Conservation (phyloP, 2,329 filamentous ascomycete genomes). For the Verticillium dahliae region DNA sequence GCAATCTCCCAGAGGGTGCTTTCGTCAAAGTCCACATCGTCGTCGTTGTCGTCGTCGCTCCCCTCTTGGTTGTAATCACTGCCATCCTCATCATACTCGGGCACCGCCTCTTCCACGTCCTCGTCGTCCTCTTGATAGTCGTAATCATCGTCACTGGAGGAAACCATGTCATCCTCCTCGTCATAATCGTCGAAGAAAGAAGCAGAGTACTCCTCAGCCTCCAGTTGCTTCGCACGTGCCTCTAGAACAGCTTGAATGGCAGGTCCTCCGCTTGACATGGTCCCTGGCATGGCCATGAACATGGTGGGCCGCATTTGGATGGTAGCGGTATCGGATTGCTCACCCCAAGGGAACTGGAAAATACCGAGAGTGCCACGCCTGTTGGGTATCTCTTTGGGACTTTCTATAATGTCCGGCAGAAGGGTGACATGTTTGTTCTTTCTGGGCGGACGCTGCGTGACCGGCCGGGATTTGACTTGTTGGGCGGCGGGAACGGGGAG, state of each 20-base stretch:
- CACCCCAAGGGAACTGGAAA: constrained; percentile 62
- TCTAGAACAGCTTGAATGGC: constrained; percentile 21
- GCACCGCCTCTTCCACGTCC: constrained; percentile 26
- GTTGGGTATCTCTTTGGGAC: constrained; percentile 50
- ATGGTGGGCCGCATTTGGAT: constrained; percentile 30
- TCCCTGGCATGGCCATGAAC: constrained; percentile 43
- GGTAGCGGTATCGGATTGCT: constrained; percentile 50
- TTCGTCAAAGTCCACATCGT: constrained; percentile 53
- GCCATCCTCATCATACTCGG: constrained; percentile 24
- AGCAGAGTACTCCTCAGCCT: constrained; percentile 34
- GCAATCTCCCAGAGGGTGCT: constrained; percentile 59
- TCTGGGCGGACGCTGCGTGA: constrained; percentile 47
- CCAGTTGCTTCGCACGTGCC: constrained; percentile 25
- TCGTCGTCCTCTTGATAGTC: constrained; percentile 22
- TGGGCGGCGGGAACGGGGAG: constrained; percentile 12
- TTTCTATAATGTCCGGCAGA: constrained; percentile 58
- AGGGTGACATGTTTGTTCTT: constrained; percentile 50
- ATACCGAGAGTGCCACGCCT: constrained; percentile 55
- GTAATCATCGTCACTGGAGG: constrained; percentile 21
- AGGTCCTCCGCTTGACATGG: constrained; percentile 36
- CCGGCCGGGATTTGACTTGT: constrained; percentile 29
- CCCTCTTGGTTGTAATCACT: background rate
- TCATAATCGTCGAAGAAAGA: constrained; percentile 57
- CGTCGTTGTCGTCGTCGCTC: constrained; percentile 16
- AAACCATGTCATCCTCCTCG: constrained; percentile 28